Base-by-base conservation (phyloP, 352 stramenopile species). In the Pythium grandisporangium region DNA sequence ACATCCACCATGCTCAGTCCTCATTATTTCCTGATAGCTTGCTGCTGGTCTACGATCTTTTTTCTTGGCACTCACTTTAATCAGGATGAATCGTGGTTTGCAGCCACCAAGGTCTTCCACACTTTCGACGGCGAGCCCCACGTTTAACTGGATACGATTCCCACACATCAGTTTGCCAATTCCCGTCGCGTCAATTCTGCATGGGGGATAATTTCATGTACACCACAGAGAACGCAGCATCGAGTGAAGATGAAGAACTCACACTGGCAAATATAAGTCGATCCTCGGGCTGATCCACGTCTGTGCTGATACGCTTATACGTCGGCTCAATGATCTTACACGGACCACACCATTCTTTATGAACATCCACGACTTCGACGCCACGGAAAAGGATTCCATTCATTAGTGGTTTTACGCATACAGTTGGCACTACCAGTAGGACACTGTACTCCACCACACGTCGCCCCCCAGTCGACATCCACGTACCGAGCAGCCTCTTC, bases 241-340 rank as follows among this genome's bases (percentile, higher is more conserved):
- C n/a, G n/a, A n/a, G n/a, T n/a, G n/a, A n/a, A n/a, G n/a, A n/a
- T n/a, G n/a, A n/a, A n/a, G n/a, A n/a, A 49, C 48, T 20, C 64
- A 86, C 67, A 35, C 57, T 70, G 5, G 57, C 69, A 27, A 86
- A 86, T 19, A 61, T 46, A 26, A 84, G 37, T 39, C 66, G 56
- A 42, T 70, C 64, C 37, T 86, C 66, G 3, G 63, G 47, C 38
- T 68, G 51, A 16, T 83, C 70, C 34, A 84, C 77, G 17, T 84
- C 73, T 27, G 61, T 51, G 11, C 38, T 48, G 37, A 84, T 55
- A 21, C 70, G 61, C 45, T 84, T 86, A 55, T 86, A 86, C 38
- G 72, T 82, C 23, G 65, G 70, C 53, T 86, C 70, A 44, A 84
- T 70, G 45, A 86, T 79, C 58, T 85, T 86, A 46, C 72, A 86